Percentiles rank a stretch among this genome's conserved stretches.
Evolutionary conservation across 1,284 basidiomycete species (phyloP).

Genomic region (Irpex sp.): DNA sequence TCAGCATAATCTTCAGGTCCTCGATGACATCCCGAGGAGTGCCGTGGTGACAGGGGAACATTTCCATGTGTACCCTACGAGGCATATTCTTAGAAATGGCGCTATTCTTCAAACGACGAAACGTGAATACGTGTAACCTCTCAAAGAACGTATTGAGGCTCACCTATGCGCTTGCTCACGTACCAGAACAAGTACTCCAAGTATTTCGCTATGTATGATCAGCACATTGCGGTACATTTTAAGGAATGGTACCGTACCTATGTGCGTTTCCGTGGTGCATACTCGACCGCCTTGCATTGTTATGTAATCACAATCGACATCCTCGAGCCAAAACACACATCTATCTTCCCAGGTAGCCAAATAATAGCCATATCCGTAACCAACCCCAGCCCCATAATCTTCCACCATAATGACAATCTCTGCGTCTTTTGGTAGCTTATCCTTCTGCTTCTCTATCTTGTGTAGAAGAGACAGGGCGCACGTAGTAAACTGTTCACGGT

Average conservation of each 20-base stretch:
- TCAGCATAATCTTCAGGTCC: background rate
- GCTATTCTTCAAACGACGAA: background rate
- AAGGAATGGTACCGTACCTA: slow-evolving; percentile 2
- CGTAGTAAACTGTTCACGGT: background rate
- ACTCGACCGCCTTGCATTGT: background rate
- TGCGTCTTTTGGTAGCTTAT: background rate
- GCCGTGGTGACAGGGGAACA: slow-evolving; percentile 2
- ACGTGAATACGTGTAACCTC: background rate
- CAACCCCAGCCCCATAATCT: slow-evolving; percentile 5
- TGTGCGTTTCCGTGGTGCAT: slow-evolving; percentile 2
- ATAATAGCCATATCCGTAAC: slow-evolving; percentile 6
- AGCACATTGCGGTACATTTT: background rate
- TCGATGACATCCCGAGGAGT: background rate
- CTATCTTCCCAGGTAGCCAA: slow-evolving; percentile 6
- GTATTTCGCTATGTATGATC: slow-evolving; percentile 1
- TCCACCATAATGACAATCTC: slow-evolving; percentile 11
- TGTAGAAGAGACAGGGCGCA: background rate
- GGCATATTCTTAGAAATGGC: background rate
- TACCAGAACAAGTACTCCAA: slow-evolving; percentile 9
- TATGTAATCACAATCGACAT: slow-evolving; percentile 1
- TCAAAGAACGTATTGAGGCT: background rate
- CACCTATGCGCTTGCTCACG: background rate
- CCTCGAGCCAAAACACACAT: slow-evolving; percentile 12
- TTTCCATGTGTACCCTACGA: slow-evolving; percentile 1
- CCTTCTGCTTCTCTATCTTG: background rate